Evolutionary conservation across 2,329 filamentous ascomycete species (phyloP), one percentile per base, ranked within the genome.

Genomic region (Sarocladiaceae sp.): DNA sequence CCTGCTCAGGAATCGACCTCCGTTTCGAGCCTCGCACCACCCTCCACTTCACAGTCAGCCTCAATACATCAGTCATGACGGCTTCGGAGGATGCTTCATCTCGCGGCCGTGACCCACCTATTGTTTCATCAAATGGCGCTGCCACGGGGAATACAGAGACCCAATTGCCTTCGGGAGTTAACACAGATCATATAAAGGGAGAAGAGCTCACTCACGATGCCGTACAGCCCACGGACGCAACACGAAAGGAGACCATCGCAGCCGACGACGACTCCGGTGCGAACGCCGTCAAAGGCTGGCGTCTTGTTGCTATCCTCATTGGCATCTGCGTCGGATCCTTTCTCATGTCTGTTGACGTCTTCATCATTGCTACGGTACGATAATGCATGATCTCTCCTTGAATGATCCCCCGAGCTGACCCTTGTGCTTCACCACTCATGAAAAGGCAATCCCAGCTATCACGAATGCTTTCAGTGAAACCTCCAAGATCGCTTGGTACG

Each of bases 401-500:
- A 8, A 33, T 33, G n/a, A n/a, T n/a, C n/a, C n/a, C n/a, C n/a
- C 15, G 29, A 10, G 29, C 29, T 33, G 29, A 33, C 29, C 29
- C 29, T 15, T 33, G n/a, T n/a, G n/a, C n/a, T n/a, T n/a, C n/a
- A n/a, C n/a, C n/a, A n/a, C 29, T 33, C 10, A 33, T 33, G 10
- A 33, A 8, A 8, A 33, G 29, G 78, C 77, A 8, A 79, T 82
- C 36, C 78, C 78, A 10, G 76, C 75, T 54, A 80, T 82, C 59
- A 80, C 78, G 1, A 73, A 71, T 56, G 71, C 77, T 37, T 77
- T 78, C 64, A 67, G 75, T 53, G 69, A 73, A 42, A 69, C 80
- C 17, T 69, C 71, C 33, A 75, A 81, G 55, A 72, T 80, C 11
- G 74, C 76, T 18, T 85, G 82, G 82, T 84, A 84, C 57, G 79